Evolutionary conservation across 768 basidiomycete species (phyloP).

Genomic region (Phaeotremella skinneri): DNA sequence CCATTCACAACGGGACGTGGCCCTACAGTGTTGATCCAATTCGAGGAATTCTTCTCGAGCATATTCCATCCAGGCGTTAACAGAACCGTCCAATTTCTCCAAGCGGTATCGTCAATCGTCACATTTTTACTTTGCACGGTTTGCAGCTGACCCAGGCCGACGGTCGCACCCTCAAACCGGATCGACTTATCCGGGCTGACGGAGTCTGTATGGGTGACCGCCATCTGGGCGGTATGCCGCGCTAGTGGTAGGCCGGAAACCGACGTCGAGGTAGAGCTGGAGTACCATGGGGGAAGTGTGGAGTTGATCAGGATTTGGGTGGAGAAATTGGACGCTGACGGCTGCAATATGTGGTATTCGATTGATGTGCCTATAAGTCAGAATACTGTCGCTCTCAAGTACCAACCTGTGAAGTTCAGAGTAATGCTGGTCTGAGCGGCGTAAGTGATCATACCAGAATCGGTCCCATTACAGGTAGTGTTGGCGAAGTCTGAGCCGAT

Average conservation of each 20-base stretch:
- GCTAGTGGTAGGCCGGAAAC: constrained; percentile 23
- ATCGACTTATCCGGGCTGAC: constrained; percentile 12
- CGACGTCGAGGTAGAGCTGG: neutral
- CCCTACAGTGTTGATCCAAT: constrained; percentile 40
- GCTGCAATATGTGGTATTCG: neutral
- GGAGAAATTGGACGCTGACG: neutral
- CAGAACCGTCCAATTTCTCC: constrained; percentile 28
- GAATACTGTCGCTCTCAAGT: too few species aligned
- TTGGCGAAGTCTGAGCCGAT: neutral
- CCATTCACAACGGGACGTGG: neutral
- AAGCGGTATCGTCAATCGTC: constrained; percentile 43
- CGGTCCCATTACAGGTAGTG: constrained; percentile 8
- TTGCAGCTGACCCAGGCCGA: constrained; percentile 15
- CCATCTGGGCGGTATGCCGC: constrained; percentile 17
- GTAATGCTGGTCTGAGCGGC: constrained; percentile 11
- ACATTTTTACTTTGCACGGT: constrained; percentile 18
- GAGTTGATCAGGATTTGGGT: constrained; percentile 13
- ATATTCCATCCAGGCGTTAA: constrained; percentile 45
- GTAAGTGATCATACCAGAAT: constrained; percentile 19
- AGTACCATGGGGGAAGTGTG: constrained; percentile 9
- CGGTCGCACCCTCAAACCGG: constrained; percentile 21
- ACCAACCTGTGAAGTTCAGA: constrained; percentile 36
- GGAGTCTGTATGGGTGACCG: constrained; percentile 6
- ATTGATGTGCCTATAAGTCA: neutral
- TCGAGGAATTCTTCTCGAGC: constrained; percentile 31